A percentile compares a stretch with the other conserved stretches of the same genome.
Evolutionary conservation across 495 filamentous ascomycete genomes (phyloP).

Genomic region (Penicillium manginii): DNA sequence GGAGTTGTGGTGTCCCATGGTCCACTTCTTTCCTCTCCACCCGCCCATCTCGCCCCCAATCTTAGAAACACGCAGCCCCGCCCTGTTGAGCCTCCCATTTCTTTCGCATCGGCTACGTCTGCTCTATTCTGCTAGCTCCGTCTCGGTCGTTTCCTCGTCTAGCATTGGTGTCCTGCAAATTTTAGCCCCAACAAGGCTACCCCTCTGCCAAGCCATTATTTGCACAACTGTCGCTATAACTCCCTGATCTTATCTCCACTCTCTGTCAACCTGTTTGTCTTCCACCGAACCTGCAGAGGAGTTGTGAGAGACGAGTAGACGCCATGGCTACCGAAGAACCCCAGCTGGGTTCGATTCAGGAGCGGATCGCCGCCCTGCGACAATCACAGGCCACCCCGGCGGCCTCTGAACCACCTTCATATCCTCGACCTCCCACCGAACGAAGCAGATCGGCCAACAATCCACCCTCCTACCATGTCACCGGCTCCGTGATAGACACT

Average conservation of each 20-base stretch:
- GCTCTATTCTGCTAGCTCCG: background rate
- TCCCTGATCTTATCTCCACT: conserved; percentile 4
- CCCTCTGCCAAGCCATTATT: conserved; percentile 26
- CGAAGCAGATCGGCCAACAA: conserved; percentile 52
- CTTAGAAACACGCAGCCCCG: background rate
- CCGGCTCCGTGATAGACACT: conserved; percentile 34
- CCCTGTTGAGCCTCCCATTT: conserved; percentile 4
- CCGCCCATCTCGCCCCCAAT: background rate
- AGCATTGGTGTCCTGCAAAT: background rate
- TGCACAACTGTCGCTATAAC: conserved; percentile 10
- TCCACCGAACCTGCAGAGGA: background rate
- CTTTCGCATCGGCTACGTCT: background rate
- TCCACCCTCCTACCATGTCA: conserved; percentile 43
- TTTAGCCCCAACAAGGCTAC: conserved; percentile 11
- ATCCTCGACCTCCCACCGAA: conserved; percentile 38
- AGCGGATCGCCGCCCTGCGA: conserved; percentile 63
- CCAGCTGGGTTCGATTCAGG: conserved; percentile 55
- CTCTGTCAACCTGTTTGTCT: background rate
- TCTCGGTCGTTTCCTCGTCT: background rate
- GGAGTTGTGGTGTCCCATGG: background rate
- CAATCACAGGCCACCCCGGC: conserved; percentile 53
- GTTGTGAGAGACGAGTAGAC: background rate
- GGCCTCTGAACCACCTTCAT: conserved; percentile 22
- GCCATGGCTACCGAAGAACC: conserved; percentile 40
- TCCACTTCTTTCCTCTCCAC: background rate